These are phyloP conservation scores for Cyclostephanos tholiformis DNA, from an alignment of 108 stramenopile species.

Conservation along the genomic window DNA sequence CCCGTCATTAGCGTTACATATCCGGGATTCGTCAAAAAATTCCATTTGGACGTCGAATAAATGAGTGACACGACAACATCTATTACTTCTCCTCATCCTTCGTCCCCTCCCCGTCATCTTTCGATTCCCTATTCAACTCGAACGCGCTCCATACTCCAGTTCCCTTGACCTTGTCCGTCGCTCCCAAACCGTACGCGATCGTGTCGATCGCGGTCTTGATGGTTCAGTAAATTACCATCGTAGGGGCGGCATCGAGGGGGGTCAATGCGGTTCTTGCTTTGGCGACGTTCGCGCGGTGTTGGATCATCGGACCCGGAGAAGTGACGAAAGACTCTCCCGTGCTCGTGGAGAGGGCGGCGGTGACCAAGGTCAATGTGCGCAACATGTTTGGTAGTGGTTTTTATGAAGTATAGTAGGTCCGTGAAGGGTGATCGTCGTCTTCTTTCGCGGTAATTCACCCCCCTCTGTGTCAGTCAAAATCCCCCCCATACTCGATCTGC, in stretches of 20 bases:
- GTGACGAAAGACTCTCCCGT: slow-evolving; percentile 19
- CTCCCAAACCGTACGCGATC: slow-evolving; percentile 69
- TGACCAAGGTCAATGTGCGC: slow-evolving; percentile 11
- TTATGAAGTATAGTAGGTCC: no score
- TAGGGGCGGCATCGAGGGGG: slow-evolving; percentile 60
- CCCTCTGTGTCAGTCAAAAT: no score
- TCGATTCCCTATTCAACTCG: slow-evolving; percentile 62
- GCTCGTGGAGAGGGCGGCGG: background rate
- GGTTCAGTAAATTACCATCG: slow-evolving; percentile 90
- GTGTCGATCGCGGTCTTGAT: slow-evolving; percentile 85
- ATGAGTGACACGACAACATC: background rate
- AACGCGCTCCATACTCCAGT: slow-evolving; percentile 78
- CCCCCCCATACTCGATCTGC: no score
- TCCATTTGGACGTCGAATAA: background rate
- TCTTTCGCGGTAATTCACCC: no score
- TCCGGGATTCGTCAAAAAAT: background rate
- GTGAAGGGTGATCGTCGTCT: no score
- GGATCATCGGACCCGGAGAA: background rate
- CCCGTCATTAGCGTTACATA: slow-evolving; percentile 12
- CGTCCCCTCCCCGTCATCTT: slow-evolving; percentile 33
- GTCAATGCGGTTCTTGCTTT: slow-evolving; percentile 27
- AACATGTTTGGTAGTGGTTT: slow-evolving; percentile 19
- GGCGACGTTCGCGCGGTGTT: background rate
- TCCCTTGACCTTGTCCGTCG: slow-evolving; percentile 77
- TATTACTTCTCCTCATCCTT: slow-evolving; percentile 30